Percentiles rank a stretch among this genome's conserved stretches.
phyloP scores from a whole-genome alignment of 2,329 filamentous ascomycete species.

The Geosmithia putterillii region DNA sequence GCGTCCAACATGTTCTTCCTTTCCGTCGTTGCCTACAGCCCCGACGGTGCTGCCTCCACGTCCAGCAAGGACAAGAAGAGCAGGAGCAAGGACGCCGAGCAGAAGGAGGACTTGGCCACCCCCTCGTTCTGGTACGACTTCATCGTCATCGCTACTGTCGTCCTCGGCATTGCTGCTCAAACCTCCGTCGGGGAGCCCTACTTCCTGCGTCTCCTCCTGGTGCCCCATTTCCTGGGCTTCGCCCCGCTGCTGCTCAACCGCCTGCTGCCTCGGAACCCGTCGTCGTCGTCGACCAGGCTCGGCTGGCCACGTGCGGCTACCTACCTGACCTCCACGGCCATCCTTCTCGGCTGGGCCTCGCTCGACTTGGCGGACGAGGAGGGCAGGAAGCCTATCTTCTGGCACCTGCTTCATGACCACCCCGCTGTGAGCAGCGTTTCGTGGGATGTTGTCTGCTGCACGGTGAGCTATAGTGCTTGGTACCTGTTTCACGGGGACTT shows the following conservation, averaged over 20 bases:
- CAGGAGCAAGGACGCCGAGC: neutral
- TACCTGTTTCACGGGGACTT: neutral
- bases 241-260: conserved; percentile 7
- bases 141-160: neutral
- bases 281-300: neutral
- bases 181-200: neutral
- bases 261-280: neutral
- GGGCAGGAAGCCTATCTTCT: conserved; percentile 1
- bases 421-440: conserved; percentile 13
- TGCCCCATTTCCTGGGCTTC: conserved; percentile 12
- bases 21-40: conserved; percentile 7
- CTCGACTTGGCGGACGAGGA: conserved; percentile 2
- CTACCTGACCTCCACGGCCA: conserved; percentile 4
- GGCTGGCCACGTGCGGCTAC: conserved; percentile 4
- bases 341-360: conserved; percentile 1
- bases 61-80: neutral
- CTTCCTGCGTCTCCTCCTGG: conserved; percentile 5
- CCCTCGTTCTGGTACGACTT: neutral
- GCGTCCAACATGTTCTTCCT: conserved; percentile 13
- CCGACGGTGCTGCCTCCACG: neutral
- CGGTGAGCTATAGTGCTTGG: conserved; percentile 10
- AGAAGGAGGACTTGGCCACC: neutral
- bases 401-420: conserved; percentile 9
- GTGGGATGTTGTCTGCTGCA: conserved; percentile 14
- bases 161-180: neutral